Evolutionary conservation across 352 stramenopile genomes (phyloP).

Genomic region (Globisporangium paddicum): DNA sequence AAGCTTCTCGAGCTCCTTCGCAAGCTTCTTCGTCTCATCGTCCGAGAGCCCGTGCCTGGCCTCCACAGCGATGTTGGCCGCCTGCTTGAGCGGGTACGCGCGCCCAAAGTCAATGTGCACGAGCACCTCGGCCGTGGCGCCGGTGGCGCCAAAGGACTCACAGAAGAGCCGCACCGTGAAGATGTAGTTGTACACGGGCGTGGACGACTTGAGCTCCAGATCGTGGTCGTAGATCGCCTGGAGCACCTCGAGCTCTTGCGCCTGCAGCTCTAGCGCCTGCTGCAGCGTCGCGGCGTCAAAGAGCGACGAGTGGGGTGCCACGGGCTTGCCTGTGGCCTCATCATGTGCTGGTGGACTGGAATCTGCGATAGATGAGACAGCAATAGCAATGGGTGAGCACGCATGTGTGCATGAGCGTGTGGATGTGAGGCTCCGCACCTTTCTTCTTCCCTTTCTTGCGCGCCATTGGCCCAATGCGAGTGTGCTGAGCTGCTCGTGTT

Average conservation of each 20-base stretch:
- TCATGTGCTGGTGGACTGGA: background rate
- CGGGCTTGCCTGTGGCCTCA: background rate
- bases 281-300: conserved; percentile 37
- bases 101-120: conserved; percentile 73
- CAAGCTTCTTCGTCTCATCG: conserved; percentile 52
- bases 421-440: conserved; percentile 19
- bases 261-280: conserved; percentile 58
- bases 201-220: conserved; percentile 59
- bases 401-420: background rate
- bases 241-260: conserved; percentile 78
- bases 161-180: conserved; percentile 75
- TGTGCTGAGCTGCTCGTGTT: background rate
- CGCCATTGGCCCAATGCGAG: conserved; percentile 51
- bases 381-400: background rate
- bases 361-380: background rate
- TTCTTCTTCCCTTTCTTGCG: conserved; percentile 81
- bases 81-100: conserved; percentile 57
- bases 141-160: conserved; percentile 24
- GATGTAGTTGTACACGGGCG: conserved; percentile 77
- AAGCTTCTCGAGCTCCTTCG: conserved; percentile 46
- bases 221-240: conserved; percentile 81
- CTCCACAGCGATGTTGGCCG: conserved; percentile 69
- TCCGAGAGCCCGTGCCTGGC: conserved; percentile 65
- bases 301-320: conserved; percentile 15
- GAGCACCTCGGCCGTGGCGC: conserved; percentile 47